phyloP scores from a whole-genome alignment of 164 flowering plant species.

The Chloranthus sessilifolius region DNA sequence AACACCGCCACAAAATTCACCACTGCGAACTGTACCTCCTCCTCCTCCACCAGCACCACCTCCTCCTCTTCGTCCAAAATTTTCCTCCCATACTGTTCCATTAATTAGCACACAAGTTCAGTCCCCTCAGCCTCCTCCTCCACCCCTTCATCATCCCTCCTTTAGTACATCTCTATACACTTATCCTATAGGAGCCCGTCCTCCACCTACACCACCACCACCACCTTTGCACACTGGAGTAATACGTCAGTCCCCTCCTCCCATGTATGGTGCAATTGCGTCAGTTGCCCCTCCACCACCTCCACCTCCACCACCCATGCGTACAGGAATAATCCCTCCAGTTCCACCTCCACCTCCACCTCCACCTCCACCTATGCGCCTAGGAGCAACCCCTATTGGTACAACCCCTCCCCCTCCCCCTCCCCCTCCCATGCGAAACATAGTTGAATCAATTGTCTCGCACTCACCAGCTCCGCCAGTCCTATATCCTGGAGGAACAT shows the following conservation, averaged over 20 bases:
- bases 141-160: background rate
- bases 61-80: slow-evolving; percentile 8
- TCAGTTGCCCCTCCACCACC: background rate
- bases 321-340: background rate
- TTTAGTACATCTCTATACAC: background rate
- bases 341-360: slow-evolving; percentile 25
- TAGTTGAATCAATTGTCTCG: too few species aligned
- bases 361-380: slow-evolving; percentile 15
- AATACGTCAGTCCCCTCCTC: slow-evolving; percentile 8
- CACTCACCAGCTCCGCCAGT: slow-evolving; percentile 24
- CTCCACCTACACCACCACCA: slow-evolving; percentile 14
- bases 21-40: slow-evolving; percentile 1
- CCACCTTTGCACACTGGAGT: slow-evolving; percentile 7
- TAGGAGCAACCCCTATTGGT: background rate
- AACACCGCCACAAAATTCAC: background rate
- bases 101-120: slow-evolving; percentile 2
- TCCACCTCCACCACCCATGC: slow-evolving; percentile 8
- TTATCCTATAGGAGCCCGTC: too few species aligned
- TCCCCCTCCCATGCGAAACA: slow-evolving; percentile 17
- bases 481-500: slow-evolving; percentile 5
- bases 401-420: slow-evolving; percentile 19
- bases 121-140: slow-evolving; percentile 5
- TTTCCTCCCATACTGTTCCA: background rate
- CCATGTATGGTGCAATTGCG: background rate
- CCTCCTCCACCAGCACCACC: slow-evolving; percentile 2